A percentile compares a stretch with the other conserved stretches of the same genome.
These are phyloP conservation scores for Solanum sitiens DNA, from an alignment of 257 asterid species.

Conservation along the genomic window DNA sequence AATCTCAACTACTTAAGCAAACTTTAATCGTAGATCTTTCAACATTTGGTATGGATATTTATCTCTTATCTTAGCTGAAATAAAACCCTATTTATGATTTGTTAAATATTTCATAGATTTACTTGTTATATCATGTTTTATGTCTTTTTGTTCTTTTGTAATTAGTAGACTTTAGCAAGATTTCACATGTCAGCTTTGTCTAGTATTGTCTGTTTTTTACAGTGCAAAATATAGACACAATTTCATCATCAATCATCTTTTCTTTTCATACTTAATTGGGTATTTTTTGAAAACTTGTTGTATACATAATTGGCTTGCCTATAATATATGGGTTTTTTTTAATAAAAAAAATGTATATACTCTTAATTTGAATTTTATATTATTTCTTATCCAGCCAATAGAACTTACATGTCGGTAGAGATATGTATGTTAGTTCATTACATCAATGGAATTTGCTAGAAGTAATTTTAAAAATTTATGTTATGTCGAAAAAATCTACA, in stretches of 20 bases:
- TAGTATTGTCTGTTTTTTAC: slow-evolving; percentile 30
- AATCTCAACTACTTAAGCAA: neutral
- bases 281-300: neutral
- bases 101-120: slow-evolving; percentile 15
- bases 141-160: slow-evolving; percentile 12
- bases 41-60: neutral
- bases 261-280: neutral
- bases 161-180: slow-evolving; percentile 21
- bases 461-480: neutral
- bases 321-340: neutral
- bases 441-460: neutral
- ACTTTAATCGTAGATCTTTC: neutral
- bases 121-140: slow-evolving; percentile 26
- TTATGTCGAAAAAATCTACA: neutral
- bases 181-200: slow-evolving; percentile 47
- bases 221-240: slow-evolving; percentile 3
- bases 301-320: neutral
- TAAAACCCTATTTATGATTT: neutral
- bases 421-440: neutral
- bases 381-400: neutral
- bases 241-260: slow-evolving; percentile 9
- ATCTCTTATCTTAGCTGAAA: neutral
- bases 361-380: neutral
- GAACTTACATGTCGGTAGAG: neutral
- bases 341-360: neutral